Conservation (phyloP, 768 basidiomycete genomes). For the Suillus luteus region DNA sequence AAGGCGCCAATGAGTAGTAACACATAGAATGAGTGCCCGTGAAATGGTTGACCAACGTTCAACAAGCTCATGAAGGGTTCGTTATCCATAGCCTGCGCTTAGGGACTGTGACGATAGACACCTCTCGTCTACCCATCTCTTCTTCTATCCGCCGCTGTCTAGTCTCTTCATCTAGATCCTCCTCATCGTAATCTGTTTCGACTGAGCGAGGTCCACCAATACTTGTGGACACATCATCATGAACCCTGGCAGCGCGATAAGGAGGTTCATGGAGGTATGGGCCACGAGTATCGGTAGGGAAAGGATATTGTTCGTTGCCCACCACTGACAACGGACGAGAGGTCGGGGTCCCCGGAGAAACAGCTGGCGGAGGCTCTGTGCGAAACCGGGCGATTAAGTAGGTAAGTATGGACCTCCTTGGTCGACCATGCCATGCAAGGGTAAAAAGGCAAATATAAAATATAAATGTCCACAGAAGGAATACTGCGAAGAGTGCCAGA, state of each 20-base stretch:
- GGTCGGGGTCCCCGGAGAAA: conserved; percentile 39
- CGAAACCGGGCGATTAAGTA: conserved; percentile 49
- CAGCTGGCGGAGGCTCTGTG: conserved; percentile 28
- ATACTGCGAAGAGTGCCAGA: conserved; percentile 58
- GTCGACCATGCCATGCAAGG: conserved; percentile 60
- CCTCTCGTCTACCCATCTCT: conserved; percentile 80
- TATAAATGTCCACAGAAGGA: conserved; percentile 58
- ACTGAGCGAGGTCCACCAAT: conserved; percentile 49
- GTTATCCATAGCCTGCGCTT: conserved; percentile 73
- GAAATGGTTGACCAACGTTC: conserved; percentile 3
- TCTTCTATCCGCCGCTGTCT: conserved; percentile 77
- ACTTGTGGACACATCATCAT: conserved; percentile 43
- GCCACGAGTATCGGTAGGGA: conserved; percentile 47
- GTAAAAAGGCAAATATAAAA: conserved; percentile 58
- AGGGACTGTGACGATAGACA: conserved; percentile 78
- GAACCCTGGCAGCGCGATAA: conserved; percentile 45
- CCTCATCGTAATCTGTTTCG: conserved; percentile 62
- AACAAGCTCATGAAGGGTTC: conserved; percentile 53
- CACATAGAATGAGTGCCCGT: conserved; percentile 6
- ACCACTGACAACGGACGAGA: conserved; percentile 43
- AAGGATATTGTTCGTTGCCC: conserved; percentile 45
- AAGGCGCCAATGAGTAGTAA: conserved; percentile 1
- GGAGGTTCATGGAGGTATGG: conserved; percentile 73
- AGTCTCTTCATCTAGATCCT: conserved; percentile 74
- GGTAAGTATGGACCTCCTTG: conserved; percentile 58